These are phyloP conservation scores for Populus hybrid DNA, from an alignment of 441 rosid genomes.

Conservation along the genomic window DNA sequence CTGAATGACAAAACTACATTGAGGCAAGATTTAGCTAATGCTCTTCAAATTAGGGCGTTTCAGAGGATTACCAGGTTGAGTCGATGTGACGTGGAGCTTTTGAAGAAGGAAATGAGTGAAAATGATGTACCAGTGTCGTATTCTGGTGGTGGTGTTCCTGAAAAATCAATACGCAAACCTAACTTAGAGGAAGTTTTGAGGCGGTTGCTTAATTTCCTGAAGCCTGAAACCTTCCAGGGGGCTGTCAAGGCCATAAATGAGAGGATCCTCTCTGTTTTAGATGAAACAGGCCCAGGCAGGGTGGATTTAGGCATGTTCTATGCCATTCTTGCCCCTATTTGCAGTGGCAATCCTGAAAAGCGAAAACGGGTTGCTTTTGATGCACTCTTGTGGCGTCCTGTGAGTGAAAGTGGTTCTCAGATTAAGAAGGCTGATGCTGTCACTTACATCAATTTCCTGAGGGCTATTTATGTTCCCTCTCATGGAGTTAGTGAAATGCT, in stretches of 20 bases:
- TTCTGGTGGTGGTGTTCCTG: slow-evolving; percentile 73
- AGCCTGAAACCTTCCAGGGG: slow-evolving; percentile 91
- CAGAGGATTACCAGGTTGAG: slow-evolving; percentile 78
- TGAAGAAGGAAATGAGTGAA: slow-evolving; percentile 80
- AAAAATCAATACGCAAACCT: slow-evolving; percentile 85
- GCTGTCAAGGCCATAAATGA: slow-evolving; percentile 90
- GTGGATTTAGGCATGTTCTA: slow-evolving; percentile 89
- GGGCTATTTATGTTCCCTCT: slow-evolving; percentile 73
- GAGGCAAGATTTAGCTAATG: slow-evolving; percentile 64
- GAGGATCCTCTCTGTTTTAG: slow-evolving; percentile 68
- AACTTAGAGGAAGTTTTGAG: slow-evolving; percentile 73
- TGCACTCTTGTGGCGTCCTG: slow-evolving; percentile 83
- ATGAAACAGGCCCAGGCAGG: slow-evolving; percentile 75
- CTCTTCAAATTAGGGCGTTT: slow-evolving; percentile 71
- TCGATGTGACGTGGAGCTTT: slow-evolving; percentile 73
- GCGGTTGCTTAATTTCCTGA: slow-evolving; percentile 60
- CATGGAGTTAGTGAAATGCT: slow-evolving; percentile 59
- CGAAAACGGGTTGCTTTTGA: slow-evolving; percentile 73
- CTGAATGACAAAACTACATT: slow-evolving; percentile 60
- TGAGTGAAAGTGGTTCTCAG: slow-evolving; percentile 64
- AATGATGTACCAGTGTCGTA: slow-evolving; percentile 76
- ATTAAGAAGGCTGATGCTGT: slow-evolving; percentile 59
- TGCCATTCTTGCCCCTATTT: slow-evolving; percentile 80
- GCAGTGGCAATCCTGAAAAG: slow-evolving; percentile 68
- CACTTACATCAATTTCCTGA: slow-evolving; percentile 57